A percentile compares a stretch with the other conserved stretches of the same genome.
Evolutionary conservation across 2,329 filamentous ascomycete species (phyloP).

Genomic region (Aureobasidium namibiae): DNA sequence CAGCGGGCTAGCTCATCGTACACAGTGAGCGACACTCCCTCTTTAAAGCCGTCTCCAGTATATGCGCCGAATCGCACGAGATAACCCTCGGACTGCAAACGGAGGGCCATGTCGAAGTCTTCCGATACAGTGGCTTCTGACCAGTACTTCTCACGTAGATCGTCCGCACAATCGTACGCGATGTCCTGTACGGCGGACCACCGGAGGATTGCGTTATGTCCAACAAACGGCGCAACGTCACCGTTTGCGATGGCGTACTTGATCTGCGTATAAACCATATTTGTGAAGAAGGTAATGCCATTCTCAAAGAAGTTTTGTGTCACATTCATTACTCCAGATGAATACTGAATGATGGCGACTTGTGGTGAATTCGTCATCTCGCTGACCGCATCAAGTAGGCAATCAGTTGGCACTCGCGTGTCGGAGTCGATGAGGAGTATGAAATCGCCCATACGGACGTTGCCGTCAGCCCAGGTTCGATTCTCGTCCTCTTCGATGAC

Average conservation of each 20-base stretch:
- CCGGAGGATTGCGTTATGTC: conserved; percentile 67
- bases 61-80: conserved; percentile 62
- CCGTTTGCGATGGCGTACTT: conserved; percentile 62
- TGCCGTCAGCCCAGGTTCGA: conserved; percentile 51
- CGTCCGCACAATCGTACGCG: conserved; percentile 48
- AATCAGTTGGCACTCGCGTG: conserved; percentile 60
- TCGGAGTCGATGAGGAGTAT: conserved; percentile 63
- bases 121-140: conserved; percentile 69
- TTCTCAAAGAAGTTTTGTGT: conserved; percentile 66
- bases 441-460: conserved; percentile 54
- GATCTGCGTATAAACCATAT: conserved; percentile 68
- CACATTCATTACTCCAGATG: conserved; percentile 71
- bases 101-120: conserved; percentile 60
- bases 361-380: conserved; percentile 65
- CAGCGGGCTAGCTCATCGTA: conserved; percentile 65
- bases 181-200: conserved; percentile 58
- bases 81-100: conserved; percentile 61
- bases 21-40: conserved; percentile 64
- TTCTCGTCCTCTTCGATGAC: conserved; percentile 45
- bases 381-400: conserved; percentile 58
- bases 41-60: conserved; percentile 61
- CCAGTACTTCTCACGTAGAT: conserved; percentile 58
- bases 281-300: conserved; percentile 70
- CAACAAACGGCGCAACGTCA: conserved; percentile 67
- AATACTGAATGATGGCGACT: conserved; percentile 62